phyloP scores from a whole-genome alignment of 2,329 filamentous ascomycete species.

The Drechslerella coelobrocha region DNA sequence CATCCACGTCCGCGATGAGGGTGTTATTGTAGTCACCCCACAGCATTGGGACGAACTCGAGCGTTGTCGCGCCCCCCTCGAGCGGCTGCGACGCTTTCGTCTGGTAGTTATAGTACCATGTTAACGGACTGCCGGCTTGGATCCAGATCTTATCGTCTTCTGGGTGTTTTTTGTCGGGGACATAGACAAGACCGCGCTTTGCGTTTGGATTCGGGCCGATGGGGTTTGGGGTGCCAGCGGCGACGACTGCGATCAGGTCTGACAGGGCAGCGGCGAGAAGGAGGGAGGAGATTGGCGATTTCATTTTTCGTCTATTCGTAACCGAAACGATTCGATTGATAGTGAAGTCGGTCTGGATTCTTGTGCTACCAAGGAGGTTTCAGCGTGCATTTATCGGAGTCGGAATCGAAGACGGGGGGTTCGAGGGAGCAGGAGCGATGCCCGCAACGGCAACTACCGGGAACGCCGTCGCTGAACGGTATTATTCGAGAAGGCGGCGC shows the following conservation, averaged over 20 bases:
- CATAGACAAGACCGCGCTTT: constrained; percentile 77
- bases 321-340: too few species aligned
- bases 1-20: constrained; percentile 68
- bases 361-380: too few species aligned
- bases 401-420: too few species aligned
- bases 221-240: constrained; percentile 38
- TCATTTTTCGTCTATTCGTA: too few species aligned
- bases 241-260: constrained; percentile 21
- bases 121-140: constrained; percentile 66
- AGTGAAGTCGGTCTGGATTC: too few species aligned
- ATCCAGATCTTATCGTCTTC: constrained; percentile 73
- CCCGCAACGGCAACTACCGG: background rate
- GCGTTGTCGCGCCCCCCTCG: constrained; percentile 62
- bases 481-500: background rate
- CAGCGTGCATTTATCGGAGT: background rate
- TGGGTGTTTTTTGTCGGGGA: constrained; percentile 65
- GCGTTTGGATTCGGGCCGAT: constrained; percentile 53
- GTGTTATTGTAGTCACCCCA: constrained; percentile 70
- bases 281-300: constrained; percentile 14
- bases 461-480: background rate
- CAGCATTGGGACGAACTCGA: constrained; percentile 82
- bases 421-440: too few species aligned
- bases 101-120: constrained; percentile 87
- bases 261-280: constrained; percentile 9
- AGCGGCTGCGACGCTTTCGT: constrained; percentile 65